Percentiles rank a stretch among this genome's conserved stretches.
phyloP scores from a whole-genome alignment of 805 yeast species.

The Pichia scutulata region DNA sequence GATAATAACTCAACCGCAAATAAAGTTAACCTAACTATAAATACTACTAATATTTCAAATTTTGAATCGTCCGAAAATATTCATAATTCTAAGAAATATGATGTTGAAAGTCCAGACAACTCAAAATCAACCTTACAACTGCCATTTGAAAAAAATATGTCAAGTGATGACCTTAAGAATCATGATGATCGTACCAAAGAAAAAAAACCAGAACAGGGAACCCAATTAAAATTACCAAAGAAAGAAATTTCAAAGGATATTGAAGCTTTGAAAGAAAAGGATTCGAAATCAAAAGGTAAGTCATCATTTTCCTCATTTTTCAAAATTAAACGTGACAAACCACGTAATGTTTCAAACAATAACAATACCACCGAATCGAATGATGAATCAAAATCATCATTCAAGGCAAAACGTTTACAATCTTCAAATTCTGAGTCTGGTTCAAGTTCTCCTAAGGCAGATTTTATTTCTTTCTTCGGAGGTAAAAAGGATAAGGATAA shows the following conservation, averaged over 20 bases:
- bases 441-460: conserved; percentile 6
- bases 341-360: conserved; percentile 5
- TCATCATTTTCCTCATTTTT: conserved; percentile 15
- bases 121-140: neutral
- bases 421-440: conserved; percentile 8
- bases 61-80: neutral
- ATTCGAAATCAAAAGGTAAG: conserved; percentile 9
- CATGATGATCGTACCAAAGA: neutral
- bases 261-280: conserved; percentile 1
- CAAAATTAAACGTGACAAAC: conserved; percentile 12
- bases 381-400: conserved; percentile 1
- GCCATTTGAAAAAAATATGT: neutral
- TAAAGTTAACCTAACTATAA: no score
- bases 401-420: conserved; percentile 5
- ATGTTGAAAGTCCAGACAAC: neutral
- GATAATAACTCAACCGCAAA: neutral
- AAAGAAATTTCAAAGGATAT: neutral
- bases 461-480: conserved; percentile 12
- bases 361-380: neutral
- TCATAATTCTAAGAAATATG: neutral
- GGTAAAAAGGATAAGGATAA: conserved; percentile 7
- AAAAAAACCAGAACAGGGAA: neutral
- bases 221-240: neutral
- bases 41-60: no score
- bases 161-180: neutral